Percentiles rank a stretch among this genome's conserved stretches.
phyloP scores from a whole-genome alignment of 352 stramenopile genomes.

The Globisporangium middletonii region DNA sequence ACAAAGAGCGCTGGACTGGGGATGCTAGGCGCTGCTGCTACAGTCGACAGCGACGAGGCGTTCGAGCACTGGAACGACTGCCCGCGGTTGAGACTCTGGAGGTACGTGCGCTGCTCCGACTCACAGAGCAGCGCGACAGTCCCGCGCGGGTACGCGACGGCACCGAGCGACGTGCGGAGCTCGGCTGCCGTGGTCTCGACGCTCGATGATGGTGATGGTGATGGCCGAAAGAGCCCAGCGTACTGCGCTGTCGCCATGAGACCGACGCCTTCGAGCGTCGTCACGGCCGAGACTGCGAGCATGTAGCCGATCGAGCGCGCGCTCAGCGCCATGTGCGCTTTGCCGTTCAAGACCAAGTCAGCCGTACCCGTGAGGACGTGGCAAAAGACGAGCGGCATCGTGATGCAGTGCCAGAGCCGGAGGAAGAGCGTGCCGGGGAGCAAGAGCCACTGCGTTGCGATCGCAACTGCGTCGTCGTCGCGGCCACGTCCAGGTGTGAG shows the following conservation, averaged over 20 bases:
- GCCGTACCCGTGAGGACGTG: slow-evolving; percentile 34
- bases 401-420: slow-evolving; percentile 37
- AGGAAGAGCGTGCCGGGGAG: slow-evolving; percentile 40
- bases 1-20: slow-evolving; percentile 25
- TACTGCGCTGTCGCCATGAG: slow-evolving; percentile 23
- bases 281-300: slow-evolving; percentile 23
- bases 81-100: slow-evolving; percentile 23
- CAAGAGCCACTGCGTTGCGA: slow-evolving; percentile 28
- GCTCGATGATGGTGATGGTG: neutral
- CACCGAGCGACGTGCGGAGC: slow-evolving; percentile 17
- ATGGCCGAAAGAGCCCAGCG: slow-evolving; percentile 20
- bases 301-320: slow-evolving; percentile 28
- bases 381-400: slow-evolving; percentile 38
- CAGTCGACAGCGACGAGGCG: slow-evolving; percentile 17
- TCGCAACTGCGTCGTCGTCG: slow-evolving; percentile 23
- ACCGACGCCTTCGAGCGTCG: slow-evolving; percentile 29
- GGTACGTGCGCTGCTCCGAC: slow-evolving; percentile 19
- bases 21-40: neutral
- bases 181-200: slow-evolving; percentile 4
- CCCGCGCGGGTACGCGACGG: slow-evolving; percentile 12
- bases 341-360: slow-evolving; percentile 38
- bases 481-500: slow-evolving; percentile 27
- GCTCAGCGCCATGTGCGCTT: slow-evolving; percentile 24
- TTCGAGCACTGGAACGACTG: slow-evolving; percentile 40
- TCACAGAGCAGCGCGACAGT: slow-evolving; percentile 35